phyloP scores from a whole-genome alignment of 345 rosid species.

The Sonneratia alba region DNA sequence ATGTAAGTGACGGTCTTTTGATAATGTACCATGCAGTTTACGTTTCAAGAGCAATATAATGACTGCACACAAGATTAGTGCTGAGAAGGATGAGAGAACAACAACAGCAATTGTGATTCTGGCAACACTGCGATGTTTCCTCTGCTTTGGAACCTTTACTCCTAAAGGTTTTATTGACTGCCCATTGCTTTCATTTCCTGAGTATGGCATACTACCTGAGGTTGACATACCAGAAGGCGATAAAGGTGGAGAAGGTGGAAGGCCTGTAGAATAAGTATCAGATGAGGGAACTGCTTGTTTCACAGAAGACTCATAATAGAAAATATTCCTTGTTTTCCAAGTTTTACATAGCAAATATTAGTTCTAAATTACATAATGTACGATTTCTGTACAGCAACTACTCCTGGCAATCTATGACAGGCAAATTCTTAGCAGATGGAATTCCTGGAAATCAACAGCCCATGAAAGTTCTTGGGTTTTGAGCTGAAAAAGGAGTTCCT shows the following conservation, averaged over 20 bases:
- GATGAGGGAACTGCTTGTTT: background rate
- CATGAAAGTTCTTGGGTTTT: too few relatives aligned
- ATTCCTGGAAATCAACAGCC: too few relatives aligned
- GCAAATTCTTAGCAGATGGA: too few relatives aligned
- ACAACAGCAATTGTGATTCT: slow-evolving; percentile 37
- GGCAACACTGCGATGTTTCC: slow-evolving; percentile 22
- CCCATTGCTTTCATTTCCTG: slow-evolving; percentile 24
- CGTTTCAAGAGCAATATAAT: slow-evolving; percentile 25
- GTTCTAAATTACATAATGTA: background rate
- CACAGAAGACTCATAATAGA: background rate
- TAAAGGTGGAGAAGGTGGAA: slow-evolving; percentile 61
- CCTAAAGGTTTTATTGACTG: slow-evolving; percentile 46
- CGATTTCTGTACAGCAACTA: background rate
- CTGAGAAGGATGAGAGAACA: slow-evolving; percentile 39
- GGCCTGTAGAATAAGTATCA: slow-evolving; percentile 18
- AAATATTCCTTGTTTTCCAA: background rate
- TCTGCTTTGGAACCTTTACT: slow-evolving; percentile 32
- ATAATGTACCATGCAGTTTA: slow-evolving; percentile 16
- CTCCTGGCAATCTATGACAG: too few relatives aligned
- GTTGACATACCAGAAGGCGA: slow-evolving; percentile 23
- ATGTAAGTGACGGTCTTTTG: slow-evolving; percentile 16
- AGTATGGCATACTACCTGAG: slow-evolving; percentile 26
- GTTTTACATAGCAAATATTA: background rate
- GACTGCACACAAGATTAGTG: slow-evolving; percentile 26
- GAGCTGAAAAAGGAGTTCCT: too few relatives aligned